Evolutionary conservation across 495 filamentous ascomycete genomes (phyloP).

Genomic region (Xylaria sp.): DNA sequence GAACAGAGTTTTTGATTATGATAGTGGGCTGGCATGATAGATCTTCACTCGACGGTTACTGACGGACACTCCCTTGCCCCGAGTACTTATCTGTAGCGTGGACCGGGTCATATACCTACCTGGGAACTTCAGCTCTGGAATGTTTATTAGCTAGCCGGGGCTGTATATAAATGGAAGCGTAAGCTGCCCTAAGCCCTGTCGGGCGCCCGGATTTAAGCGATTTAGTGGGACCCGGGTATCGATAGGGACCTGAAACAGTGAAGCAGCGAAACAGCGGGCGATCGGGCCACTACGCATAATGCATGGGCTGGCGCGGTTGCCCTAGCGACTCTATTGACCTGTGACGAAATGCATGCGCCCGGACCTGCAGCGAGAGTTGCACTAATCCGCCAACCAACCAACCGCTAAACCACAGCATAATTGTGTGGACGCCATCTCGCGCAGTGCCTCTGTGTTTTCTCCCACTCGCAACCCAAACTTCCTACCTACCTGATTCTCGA

Average conservation of each 20-base stretch:
- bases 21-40: neutral
- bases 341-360: slow-evolving; percentile 42
- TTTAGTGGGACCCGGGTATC: neutral
- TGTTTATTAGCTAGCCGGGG: neutral
- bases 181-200: slow-evolving; percentile 20
- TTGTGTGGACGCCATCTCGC: slow-evolving; percentile 4
- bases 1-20: neutral
- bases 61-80: neutral
- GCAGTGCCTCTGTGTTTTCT: slow-evolving; percentile 23
- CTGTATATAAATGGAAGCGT: slow-evolving; percentile 11
- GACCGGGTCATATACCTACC: neutral
- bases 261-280: neutral
- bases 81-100: neutral
- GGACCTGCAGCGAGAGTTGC: slow-evolving; percentile 9
- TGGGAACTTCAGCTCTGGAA: neutral
- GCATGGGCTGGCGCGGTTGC: slow-evolving; percentile 29
- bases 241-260: slow-evolving; percentile 11
- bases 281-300: slow-evolving; percentile 7
- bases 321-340: slow-evolving; percentile 43
- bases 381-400: slow-evolving; percentile 34
- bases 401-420: slow-evolving; percentile 26
- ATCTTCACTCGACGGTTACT: neutral
- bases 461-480: slow-evolving; percentile 21
- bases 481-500: slow-evolving; percentile 24
- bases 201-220: slow-evolving; percentile 3